Percentiles rank a stretch among this genome's conserved stretches.
Conservation (phyloP, 352 stramenopile species). For the Phytopythium kandeliae region DNA sequence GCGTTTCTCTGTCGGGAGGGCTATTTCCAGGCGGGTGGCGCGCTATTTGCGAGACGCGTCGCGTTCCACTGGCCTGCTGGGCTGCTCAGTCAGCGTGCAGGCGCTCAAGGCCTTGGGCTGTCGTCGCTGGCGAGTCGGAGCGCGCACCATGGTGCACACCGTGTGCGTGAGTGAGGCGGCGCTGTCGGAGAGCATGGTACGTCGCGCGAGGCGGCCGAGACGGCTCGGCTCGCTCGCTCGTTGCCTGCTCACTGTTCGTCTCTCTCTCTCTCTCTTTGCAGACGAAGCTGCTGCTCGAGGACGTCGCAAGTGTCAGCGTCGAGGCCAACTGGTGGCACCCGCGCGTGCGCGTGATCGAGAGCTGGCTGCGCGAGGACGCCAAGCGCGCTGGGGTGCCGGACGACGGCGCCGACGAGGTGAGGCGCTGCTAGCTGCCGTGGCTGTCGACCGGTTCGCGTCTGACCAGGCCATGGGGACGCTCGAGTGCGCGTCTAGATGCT, state of each 20-base stretch:
- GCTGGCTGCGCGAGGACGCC: constrained; percentile 62
- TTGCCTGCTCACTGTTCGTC: too few relatives aligned
- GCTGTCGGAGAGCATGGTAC: constrained; percentile 46
- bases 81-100: too few relatives aligned
- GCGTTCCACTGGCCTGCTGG: neutral
- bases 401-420: constrained; percentile 67
- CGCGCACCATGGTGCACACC: constrained; percentile 37
- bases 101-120: too few relatives aligned
- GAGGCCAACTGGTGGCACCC: constrained; percentile 66
- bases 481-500: constrained; percentile 42
- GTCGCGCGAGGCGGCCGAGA: neutral
- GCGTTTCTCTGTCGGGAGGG: neutral
- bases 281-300: constrained; percentile 48
- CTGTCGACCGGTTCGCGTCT: too few relatives aligned
- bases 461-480: too few relatives aligned
- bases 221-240: too few relatives aligned
- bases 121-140: too few relatives aligned
- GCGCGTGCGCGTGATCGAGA: constrained; percentile 56
- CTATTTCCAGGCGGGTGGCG: neutral
- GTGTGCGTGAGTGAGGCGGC: constrained; percentile 45
- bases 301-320: constrained; percentile 23
- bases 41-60: neutral
- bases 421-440: too few relatives aligned
- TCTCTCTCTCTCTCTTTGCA: constrained; percentile 11
- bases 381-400: constrained; percentile 53